Evolutionary conservation across 2,329 filamentous ascomycete genomes (phyloP).

Genomic region (Clarireedia homoeocarpa): DNA sequence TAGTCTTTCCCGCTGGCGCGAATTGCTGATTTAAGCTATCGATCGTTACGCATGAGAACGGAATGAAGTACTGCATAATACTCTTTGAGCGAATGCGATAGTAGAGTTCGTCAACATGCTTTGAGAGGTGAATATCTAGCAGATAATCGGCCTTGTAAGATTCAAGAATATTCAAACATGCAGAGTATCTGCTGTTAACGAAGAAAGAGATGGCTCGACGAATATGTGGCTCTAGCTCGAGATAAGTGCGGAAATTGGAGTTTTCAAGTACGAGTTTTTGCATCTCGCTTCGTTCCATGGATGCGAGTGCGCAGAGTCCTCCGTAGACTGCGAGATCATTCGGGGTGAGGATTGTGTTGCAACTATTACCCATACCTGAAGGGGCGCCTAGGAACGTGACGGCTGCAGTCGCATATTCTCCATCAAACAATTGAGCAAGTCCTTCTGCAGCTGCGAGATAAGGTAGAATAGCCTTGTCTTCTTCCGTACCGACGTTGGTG

Average conservation of each 20-base stretch:
- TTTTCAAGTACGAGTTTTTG: constrained; percentile 74
- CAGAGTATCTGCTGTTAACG: constrained; percentile 81
- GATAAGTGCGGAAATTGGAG: constrained; percentile 69
- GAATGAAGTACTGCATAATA: constrained; percentile 86
- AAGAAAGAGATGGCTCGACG: constrained; percentile 86
- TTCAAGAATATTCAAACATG: constrained; percentile 75
- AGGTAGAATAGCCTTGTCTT: constrained; percentile 41
- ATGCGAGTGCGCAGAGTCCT: constrained; percentile 80
- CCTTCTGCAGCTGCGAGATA: constrained; percentile 51
- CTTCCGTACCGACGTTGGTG: constrained; percentile 32
- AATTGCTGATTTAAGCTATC: constrained; percentile 74
- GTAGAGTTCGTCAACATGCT: constrained; percentile 65
- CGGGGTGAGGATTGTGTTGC: constrained; percentile 65
- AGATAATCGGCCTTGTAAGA: constrained; percentile 77
- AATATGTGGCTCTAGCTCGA: constrained; percentile 90
- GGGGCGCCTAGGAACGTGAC: constrained; percentile 45
- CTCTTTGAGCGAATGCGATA: constrained; percentile 76
- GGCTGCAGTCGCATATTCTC: constrained; percentile 60
- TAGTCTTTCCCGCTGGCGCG: constrained; percentile 49
- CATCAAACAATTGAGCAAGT: constrained; percentile 49
- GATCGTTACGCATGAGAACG: constrained; percentile 81
- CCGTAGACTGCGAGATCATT: constrained; percentile 93
- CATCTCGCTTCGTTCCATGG: constrained; percentile 73
- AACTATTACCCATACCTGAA: constrained; percentile 43
- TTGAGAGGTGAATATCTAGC: constrained; percentile 80